These are phyloP conservation scores for Suhomyces yuchorum DNA, from an alignment of 1,139 yeast genomes.

Conservation along the genomic window DNA sequence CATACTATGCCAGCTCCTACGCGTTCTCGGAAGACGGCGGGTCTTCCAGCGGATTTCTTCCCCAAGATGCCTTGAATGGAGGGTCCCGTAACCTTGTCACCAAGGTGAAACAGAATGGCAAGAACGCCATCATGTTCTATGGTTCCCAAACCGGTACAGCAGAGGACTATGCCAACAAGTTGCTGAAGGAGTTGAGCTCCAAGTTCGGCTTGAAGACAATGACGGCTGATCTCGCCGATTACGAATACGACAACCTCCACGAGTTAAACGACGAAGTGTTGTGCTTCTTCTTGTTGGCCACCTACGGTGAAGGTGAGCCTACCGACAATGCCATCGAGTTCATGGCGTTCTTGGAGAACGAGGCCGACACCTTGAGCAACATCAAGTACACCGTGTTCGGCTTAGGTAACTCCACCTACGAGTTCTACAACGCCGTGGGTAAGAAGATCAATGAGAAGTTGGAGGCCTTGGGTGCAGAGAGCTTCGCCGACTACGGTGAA, in stretches of 20 bases:
- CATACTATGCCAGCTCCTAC: constrained; percentile 67
- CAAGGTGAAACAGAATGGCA: constrained; percentile 61
- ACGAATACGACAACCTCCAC: constrained; percentile 75
- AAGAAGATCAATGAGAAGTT: constrained; percentile 52
- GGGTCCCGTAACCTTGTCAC: constrained; percentile 65
- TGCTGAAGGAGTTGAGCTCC: constrained; percentile 83
- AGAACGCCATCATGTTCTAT: constrained; percentile 79
- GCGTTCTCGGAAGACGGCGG: constrained; percentile 47
- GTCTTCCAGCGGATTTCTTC: constrained; percentile 39
- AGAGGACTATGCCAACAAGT: constrained; percentile 91
- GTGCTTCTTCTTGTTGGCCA: constrained; percentile 78
- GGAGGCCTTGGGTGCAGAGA: constrained; percentile 67
- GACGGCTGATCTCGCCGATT: constrained; percentile 87
- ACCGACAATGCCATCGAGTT: constrained; percentile 89
- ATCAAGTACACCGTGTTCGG: constrained; percentile 80
- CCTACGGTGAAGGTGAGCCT: constrained; percentile 98
- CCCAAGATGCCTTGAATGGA: constrained; percentile 38
- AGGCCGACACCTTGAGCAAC: constrained; percentile 61
- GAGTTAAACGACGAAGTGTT: constrained; percentile 54
- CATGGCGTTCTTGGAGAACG: constrained; percentile 58
- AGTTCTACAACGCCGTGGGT: constrained; percentile 85
- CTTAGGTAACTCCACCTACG: constrained; percentile 91
- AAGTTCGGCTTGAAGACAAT: constrained; percentile 81
- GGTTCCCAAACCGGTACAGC: constrained; percentile 99
- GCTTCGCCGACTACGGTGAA: constrained; percentile 74